Evolutionary conservation across 176 grass and related monocot genomes (phyloP).

Genomic region (Olyra latifolia): DNA sequence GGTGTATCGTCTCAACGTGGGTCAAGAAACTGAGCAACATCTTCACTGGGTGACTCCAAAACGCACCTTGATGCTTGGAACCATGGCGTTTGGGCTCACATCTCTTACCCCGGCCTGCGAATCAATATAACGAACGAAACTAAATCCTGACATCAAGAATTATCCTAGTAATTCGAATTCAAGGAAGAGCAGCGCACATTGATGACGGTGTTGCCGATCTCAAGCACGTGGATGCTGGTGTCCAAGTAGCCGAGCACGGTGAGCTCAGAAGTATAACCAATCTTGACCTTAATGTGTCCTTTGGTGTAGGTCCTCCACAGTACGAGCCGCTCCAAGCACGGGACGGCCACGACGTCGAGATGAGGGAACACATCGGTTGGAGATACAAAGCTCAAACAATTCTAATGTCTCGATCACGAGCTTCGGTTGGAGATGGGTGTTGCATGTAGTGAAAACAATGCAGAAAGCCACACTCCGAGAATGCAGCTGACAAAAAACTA

Average conservation of each 20-base stretch:
- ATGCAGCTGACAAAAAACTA: no score
- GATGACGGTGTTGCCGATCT: conserved; percentile 18
- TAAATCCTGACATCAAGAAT: no score
- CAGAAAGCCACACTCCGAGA: no score
- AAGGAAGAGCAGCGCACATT: no score
- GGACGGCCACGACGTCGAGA: neutral
- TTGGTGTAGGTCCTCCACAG: neutral
- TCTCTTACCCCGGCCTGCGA: conserved; percentile 24
- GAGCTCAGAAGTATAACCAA: neutral
- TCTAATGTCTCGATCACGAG: no score
- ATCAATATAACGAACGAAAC: neutral
- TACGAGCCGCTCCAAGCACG: conserved; percentile 25
- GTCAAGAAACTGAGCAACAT: conserved; percentile 24
- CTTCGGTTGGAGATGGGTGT: no score
- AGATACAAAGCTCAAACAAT: no score
- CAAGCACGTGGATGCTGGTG: neutral
- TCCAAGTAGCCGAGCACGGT: conserved; percentile 17
- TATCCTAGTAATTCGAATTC: no score
- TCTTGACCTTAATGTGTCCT: neutral
- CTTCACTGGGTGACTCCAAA: conserved; percentile 6
- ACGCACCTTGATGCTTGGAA: conserved; percentile 27
- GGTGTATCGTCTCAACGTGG: conserved; percentile 25
- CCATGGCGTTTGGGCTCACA: neutral
- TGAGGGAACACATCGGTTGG: no score
- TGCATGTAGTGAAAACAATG: no score